Evolutionary conservation across 2,329 filamentous ascomycete genomes (phyloP), one percentile per base, ranked within the genome.

Genomic region (Verticillium longisporum): DNA sequence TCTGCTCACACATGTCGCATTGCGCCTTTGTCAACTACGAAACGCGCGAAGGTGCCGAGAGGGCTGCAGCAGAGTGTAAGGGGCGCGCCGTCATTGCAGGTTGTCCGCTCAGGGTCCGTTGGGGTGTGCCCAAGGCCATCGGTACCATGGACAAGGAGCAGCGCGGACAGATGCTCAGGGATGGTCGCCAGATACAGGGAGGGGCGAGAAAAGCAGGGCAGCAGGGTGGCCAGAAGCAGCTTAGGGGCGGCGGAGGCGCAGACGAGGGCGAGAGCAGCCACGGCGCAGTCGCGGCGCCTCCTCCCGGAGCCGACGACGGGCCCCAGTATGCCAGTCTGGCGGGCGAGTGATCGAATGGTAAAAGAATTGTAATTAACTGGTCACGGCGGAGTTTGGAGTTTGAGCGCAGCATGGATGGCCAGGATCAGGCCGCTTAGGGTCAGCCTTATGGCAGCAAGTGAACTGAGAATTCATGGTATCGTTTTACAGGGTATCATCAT

Each of bases 1-100:
- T 99, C 41, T 98, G 95, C 75, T 97, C 93, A 6, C 95, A 99
- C 77, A 92, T 96, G 79, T 94, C 94, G 15, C 95, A 98, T 71
- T 98, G 93, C 73, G 95, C 95, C 1, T 99, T 98, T 71, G 82
- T 99, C 76, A 99, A 99, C 77, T 99, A 92, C 73, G 87, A 92
- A 67, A 91, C 89, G 3, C 85, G 95, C 61, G 87, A 91, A 64
- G 89, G 85, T 1, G 95, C 96, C 0, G 95, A 99, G 76, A 87
- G 84, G 62, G 96, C 96, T 0, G 91, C 95, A 0, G 86, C 86
- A 37, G 86, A 90, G 21, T 94, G 92, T 67, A 89, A 97, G 73
- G 95, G 96, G 6, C 90, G 89, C 64, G 92, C 92, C 0, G 86
- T 98, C 6, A 91, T 99, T 68, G 88, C 92, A 38, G 95, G 95